A percentile compares a stretch with the other conserved stretches of the same genome.
Conservation (phyloP, 2,329 filamentous ascomycete genomes). For the Pestalotiopsis sp. region DNA sequence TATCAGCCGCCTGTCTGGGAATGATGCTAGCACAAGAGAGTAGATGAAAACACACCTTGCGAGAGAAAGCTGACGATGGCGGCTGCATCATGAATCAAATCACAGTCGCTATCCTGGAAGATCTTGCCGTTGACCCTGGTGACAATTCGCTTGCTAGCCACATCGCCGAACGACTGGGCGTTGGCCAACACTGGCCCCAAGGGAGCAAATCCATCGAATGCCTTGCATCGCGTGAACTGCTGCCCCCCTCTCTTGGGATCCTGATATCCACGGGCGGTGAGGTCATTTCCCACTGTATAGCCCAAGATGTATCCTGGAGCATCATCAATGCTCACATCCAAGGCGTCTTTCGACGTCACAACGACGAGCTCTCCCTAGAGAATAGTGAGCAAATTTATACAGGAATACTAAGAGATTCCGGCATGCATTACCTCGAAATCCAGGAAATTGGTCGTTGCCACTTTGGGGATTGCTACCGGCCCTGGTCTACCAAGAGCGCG, state of each 20-base stretch:
- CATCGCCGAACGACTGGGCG: conserved; percentile 29
- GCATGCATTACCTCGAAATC: no score
- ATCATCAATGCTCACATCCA: conserved; percentile 41
- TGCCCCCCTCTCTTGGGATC: conserved; percentile 25
- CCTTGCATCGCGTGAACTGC: conserved; percentile 43
- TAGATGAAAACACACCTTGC: conserved; percentile 27
- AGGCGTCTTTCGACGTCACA: conserved; percentile 30
- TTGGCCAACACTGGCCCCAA: conserved; percentile 42
- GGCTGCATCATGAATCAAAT: conserved; percentile 48
- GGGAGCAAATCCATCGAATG: conserved; percentile 46
- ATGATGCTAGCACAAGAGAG: background rate
- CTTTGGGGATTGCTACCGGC: no score
- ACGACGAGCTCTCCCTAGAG: conserved; percentile 33
- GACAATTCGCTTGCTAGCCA: conserved; percentile 25
- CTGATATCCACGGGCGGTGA: conserved; percentile 34
- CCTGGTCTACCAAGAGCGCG: no score
- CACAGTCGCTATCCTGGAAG: conserved; percentile 44
- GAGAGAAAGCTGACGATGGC: conserved; percentile 46
- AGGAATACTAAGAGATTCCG: no score
- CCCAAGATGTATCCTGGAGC: conserved; percentile 38
- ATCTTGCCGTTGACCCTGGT: conserved; percentile 46
- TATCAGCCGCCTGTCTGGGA: background rate
- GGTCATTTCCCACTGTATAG: conserved; percentile 36
- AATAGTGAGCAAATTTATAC: no score
- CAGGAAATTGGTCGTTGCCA: no score